Base-by-base conservation (phyloP, 495 filamentous ascomycete genomes). In the Geoglossum glabrum region DNA sequence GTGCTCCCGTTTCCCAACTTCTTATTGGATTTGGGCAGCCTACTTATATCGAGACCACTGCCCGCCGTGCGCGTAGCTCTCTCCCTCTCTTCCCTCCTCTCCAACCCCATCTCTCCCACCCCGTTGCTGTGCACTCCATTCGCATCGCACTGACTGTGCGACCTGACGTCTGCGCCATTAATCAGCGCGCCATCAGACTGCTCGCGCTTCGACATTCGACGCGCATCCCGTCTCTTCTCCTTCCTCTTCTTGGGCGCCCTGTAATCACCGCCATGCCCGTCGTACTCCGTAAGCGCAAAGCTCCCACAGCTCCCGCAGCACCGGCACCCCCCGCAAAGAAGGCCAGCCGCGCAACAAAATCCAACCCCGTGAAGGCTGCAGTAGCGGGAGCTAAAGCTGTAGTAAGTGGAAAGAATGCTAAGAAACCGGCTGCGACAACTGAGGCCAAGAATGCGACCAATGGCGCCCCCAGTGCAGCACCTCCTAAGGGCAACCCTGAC, bases 231-330 rank as follows among this genome's bases (percentile, higher is more conserved):
- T 17, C 26, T 26, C 30, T 34, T 43, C 23, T 43, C 54, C 43
- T 38, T 46, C 21, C 28, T 33, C 17, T 43, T n/a, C 30, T 26
- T 46, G 5, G 40, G 21, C 28, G 13, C 60, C n/a, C 54, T 55
- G 38, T 46, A 21, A 21, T 45, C 60, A 38, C 27, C 61, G 67
- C 36, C 52, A 79, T 79, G 75, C 72, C 73, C 63, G 68, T 71
- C 58, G 83, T 87, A 72, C 74, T 87, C 40, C 77, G 84, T 67
- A 88, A 88, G 73, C 81, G 84, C 73, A 86, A 86, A 70, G 78
- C 82, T 55, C 73, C 76, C 47, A 64, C 68, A 50, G 73, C 75
- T 58, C 75, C 79, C 28, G 72, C 73, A 45, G 70, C 76, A 56
- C 67, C 74, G 56, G 72, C 75, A 19, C 69, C 75, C 28, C 73